phyloP scores from a whole-genome alignment of 106 monocot species.

The Chionographis japonica region DNA sequence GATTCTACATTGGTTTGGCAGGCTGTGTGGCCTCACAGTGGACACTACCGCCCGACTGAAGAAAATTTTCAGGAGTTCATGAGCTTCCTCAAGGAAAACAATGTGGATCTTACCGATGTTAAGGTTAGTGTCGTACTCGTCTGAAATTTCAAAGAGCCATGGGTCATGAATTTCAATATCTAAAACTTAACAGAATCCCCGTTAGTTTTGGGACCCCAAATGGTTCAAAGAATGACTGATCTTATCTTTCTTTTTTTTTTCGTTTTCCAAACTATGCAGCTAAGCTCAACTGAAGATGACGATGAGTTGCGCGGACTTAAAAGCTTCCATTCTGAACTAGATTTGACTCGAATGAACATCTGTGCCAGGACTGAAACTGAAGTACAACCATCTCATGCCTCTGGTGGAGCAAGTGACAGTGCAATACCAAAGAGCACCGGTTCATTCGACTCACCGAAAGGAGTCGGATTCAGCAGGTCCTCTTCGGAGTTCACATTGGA shows the following conservation, averaged over 20 bases:
- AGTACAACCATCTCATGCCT: background rate
- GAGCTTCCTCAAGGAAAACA: conserved; percentile 54
- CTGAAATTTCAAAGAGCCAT: background rate
- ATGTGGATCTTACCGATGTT: conserved; percentile 72
- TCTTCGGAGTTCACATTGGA: background rate
- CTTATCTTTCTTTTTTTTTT: background rate
- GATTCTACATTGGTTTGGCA: conserved; percentile 12
- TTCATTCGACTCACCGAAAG: background rate
- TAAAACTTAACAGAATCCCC: too few species aligned
- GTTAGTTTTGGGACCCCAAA: too few species aligned
- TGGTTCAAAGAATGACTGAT: too few species aligned
- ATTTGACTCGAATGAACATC: background rate
- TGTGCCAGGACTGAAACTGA: background rate
- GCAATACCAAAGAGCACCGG: background rate
- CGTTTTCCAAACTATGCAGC: conserved; percentile 28
- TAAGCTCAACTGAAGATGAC: conserved; percentile 45
- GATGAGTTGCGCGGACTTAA: conserved; percentile 20
- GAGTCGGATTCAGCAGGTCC: background rate
- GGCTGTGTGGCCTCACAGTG: conserved; percentile 90
- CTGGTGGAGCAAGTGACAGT: background rate
- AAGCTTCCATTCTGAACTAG: conserved; percentile 3
- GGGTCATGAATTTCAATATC: too few species aligned
- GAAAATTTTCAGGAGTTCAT: conserved; percentile 74
- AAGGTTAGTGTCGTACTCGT: conserved; percentile 25
- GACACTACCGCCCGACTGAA: conserved; percentile 80